Evolutionary conservation across 208 protist species (phyloP).

Genomic region (Leishmania guyanensis): DNA sequence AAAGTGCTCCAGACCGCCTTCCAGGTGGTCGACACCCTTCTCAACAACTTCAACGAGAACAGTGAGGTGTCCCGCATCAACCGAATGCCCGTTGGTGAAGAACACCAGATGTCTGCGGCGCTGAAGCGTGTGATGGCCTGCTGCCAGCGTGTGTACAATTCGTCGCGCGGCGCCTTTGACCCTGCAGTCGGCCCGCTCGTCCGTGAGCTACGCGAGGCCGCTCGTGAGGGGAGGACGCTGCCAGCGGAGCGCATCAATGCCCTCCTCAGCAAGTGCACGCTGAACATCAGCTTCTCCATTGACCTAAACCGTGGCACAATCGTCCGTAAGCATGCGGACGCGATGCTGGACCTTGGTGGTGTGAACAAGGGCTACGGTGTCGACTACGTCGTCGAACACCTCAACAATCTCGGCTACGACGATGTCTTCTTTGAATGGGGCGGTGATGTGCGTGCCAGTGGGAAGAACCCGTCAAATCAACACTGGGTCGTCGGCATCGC

Average conservation of each 20-base stretch:
- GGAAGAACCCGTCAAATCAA: slow-evolving; percentile 39
- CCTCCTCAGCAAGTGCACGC: slow-evolving; percentile 37
- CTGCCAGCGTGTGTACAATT: slow-evolving; percentile 51
- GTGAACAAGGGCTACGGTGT: slow-evolving; percentile 71
- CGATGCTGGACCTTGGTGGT: slow-evolving; percentile 58
- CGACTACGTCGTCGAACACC: slow-evolving; percentile 56
- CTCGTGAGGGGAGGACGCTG: slow-evolving; percentile 28
- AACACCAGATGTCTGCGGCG: slow-evolving; percentile 61
- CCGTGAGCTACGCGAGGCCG: slow-evolving; percentile 35
- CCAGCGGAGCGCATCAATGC: slow-evolving; percentile 29
- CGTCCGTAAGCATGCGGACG: slow-evolving; percentile 43
- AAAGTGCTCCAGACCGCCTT: slow-evolving; percentile 49
- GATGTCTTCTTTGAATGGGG: slow-evolving; percentile 75
- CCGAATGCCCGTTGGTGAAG: slow-evolving; percentile 39
- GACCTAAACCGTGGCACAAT: slow-evolving; percentile 51
- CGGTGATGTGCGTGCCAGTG: slow-evolving; percentile 53
- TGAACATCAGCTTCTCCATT: slow-evolving; percentile 54
- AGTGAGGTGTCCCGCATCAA: slow-evolving; percentile 67
- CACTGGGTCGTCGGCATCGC: slow-evolving; percentile 60
- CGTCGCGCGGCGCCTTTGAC: slow-evolving; percentile 59
- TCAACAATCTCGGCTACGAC: slow-evolving; percentile 40
- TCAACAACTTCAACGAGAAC: slow-evolving; percentile 68
- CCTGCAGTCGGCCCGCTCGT: slow-evolving; percentile 41
- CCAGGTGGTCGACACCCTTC: slow-evolving; percentile 58
- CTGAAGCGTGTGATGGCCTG: slow-evolving; percentile 55